Evolutionary conservation across 768 basidiomycete genomes (phyloP).

Genomic region (Gloeopeniophorella convolvens): DNA sequence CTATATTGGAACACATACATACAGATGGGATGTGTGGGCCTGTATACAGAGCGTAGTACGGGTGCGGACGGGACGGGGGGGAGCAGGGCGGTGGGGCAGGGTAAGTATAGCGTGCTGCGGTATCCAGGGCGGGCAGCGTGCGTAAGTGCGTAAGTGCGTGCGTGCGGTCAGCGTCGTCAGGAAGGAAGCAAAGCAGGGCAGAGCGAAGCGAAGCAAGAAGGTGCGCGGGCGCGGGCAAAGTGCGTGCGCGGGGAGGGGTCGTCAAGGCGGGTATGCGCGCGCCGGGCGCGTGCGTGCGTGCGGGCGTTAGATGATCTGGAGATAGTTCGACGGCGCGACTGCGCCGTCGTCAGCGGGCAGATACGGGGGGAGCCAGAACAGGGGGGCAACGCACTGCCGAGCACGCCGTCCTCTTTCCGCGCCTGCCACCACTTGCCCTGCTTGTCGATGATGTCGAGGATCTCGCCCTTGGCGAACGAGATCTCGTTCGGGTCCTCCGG

Average conservation of each 20-base stretch:
- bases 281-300: no score
- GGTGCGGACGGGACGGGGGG: background rate
- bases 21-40: constrained; percentile 9
- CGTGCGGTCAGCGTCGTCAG: constrained; percentile 5
- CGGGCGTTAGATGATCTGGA: constrained; percentile 53
- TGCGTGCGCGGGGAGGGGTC: no score
- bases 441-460: constrained; percentile 89
- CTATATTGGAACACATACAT: constrained; percentile 11
- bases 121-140: background rate
- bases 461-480: constrained; percentile 86
- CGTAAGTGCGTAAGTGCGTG: background rate
- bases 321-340: constrained; percentile 86
- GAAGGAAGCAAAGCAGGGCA: no score
- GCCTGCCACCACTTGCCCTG: constrained; percentile 94
- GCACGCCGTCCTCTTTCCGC: constrained; percentile 63
- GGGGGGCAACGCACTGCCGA: constrained; percentile 60
- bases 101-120: background rate
- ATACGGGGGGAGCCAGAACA: background rate
- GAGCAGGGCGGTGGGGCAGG: background rate
- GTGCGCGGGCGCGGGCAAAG: no score
- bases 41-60: constrained; percentile 7
- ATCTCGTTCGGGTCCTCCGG: constrained; percentile 96
- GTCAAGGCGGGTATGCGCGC: no score
- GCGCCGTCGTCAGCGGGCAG: constrained; percentile 5
- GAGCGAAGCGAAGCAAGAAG: no score